Base-by-base conservation (phyloP, 2,329 filamentous ascomycete species). In the Lizonia empirigonia region DNA sequence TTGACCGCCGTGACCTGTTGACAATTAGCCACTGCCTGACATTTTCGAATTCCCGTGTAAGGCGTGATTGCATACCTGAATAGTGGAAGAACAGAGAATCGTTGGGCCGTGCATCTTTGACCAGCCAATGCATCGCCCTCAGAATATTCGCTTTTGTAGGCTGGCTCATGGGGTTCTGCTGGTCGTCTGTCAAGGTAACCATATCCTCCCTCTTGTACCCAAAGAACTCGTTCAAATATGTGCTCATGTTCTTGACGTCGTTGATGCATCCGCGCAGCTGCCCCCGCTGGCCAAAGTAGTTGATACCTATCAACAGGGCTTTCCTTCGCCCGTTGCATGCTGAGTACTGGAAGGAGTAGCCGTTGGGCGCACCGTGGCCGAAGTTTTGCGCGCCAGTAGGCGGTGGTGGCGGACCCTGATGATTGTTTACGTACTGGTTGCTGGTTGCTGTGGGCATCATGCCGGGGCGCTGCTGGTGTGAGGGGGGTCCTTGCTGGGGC, bases 41-140 rank as follows among this genome's bases (percentile, higher is more conserved):
- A 1, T 6, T 13, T 19, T 12, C n/a, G n/a, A n/a, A n/a, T n/a
- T n/a, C n/a, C n/a, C n/a, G n/a, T 13, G 23, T 6, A 27, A 8
- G 23, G 10, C 3, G 15, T 3, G 16, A 2, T 13, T 7, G 70
- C 83, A 62, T 76, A 91, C 89, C 91, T 30, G 92, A 96, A 73
- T 96, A 97, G 76, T 97, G 93, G 78, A 97, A 97, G 77, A 97
- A 97, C 6, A 97, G 82, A 4, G 93, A 96, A 71, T 97, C 93
- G 70, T 97, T 96, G 0, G 91, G 89, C 50, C 84, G 84, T 4
- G 93, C 92, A 69, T 96, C 92, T 76, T 96, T 96, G 50, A 97
- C 91, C 16, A 97, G 78, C 93, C 93, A 97, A 72, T 97, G 92
- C 93, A 97, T 97, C 23, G 93, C 93, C 44, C 93, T 85, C 29